Evolutionary conservation across 495 filamentous ascomycete genomes (phyloP), one percentile per base, ranked within the genome.

Genomic region (Beverwykella pulmonaria): DNA sequence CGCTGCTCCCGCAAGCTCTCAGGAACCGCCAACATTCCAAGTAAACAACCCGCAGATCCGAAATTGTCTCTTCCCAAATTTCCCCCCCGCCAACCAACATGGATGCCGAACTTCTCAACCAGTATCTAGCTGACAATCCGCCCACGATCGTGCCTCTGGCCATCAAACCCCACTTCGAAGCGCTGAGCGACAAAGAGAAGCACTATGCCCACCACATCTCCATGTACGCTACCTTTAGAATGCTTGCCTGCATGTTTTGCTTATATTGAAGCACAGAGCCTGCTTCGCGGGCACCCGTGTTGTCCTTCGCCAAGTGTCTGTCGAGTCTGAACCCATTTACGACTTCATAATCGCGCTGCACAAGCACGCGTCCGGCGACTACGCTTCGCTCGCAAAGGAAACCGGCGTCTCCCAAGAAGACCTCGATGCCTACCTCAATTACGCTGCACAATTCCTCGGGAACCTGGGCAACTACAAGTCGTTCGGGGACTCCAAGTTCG

Each of bases 401-500:
- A 88, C 90, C 19, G 85, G 86, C 17, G 80, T 96, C 53, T 88
- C 84, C 30, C 79, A 89, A 26, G 83, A 88, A 48, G 83, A 92
- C 47, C 75, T 96, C 26, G 81, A 83, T 10, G 83, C 86, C 67
- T 96, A 96, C 79, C 79, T 97, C 26, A 86, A 93, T 76, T 98
- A 98, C 77, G 82, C 92, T 1, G 87, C 88, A 1, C 90, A 93
- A 73, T 94, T 98, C 75, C 80, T 98, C 7, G 92, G 92, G 26
- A 98, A 97, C 73, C 79, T 83, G 52, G 94, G 94, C 49, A 98
- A 98, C 76, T 98, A 96, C 80, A 97, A 97, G 79, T 90, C 89
- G 29, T 97, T 97, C 69, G 94, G 94, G 34, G 94, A 98, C 75
- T 84, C 88, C 63, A 98, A 98, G 74, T 97, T 97, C 76, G 86